Evolutionary conservation across 805 yeast species (phyloP).

Genomic region (Torulaspora delbrueckii): DNA sequence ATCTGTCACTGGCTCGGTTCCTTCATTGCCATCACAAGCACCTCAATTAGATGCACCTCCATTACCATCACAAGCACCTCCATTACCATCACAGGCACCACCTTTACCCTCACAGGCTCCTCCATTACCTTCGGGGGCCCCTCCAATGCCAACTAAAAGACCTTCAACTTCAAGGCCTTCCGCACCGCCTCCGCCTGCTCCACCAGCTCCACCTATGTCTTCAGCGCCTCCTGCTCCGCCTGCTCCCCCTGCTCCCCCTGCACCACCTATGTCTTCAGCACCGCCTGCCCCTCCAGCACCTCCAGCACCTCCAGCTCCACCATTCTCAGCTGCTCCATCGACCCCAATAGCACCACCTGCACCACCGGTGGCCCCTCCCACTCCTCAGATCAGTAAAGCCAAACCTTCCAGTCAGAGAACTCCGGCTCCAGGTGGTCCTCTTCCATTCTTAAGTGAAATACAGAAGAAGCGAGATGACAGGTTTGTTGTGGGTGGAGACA

Average conservation of each 20-base stretch:
- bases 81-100: conserved; percentile 16
- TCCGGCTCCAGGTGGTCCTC: conserved; percentile 36
- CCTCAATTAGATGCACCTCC: conserved; percentile 24
- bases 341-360: background rate
- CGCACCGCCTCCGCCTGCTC: conserved; percentile 17
- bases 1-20: conserved; percentile 35
- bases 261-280: background rate
- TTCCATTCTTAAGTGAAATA: conserved; percentile 49
- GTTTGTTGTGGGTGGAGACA: conserved; percentile 40
- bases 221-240: conserved; percentile 21
- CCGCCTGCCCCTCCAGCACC: background rate
- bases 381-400: background rate
- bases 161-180: conserved; percentile 13
- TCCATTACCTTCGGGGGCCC: conserved; percentile 20
- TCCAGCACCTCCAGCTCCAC: background rate
- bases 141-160: conserved; percentile 24
- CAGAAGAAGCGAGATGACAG: conserved; percentile 46
- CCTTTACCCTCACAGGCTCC: conserved; percentile 24
- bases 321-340: background rate
- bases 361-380: background rate
- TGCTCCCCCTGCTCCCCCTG: background rate
- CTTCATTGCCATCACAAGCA: conserved; percentile 14
- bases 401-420: conserved; percentile 4
- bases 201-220: conserved; percentile 17
- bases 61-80: conserved; percentile 21